These are phyloP conservation scores for Ramaria rubella DNA, from an alignment of 768 basidiomycete species.

Conservation along the genomic window DNA sequence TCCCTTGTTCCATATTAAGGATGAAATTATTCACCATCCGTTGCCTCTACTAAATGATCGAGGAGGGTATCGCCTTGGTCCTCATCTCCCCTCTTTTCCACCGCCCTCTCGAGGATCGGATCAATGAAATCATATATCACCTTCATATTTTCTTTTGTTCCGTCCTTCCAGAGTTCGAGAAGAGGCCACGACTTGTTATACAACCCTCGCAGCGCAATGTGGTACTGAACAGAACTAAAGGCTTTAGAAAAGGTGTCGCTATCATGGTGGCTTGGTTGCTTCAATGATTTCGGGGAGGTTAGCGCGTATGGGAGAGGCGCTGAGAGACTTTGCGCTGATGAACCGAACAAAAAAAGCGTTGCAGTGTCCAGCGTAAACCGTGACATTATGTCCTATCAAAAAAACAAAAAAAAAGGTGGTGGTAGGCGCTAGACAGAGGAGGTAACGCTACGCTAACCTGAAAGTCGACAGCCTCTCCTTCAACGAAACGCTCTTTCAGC, in stretches of 20 bases:
- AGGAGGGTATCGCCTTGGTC: constrained; percentile 34
- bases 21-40: constrained; percentile 26
- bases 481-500: not conserved
- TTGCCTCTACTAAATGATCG: constrained; percentile 34
- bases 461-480: constrained; percentile 8
- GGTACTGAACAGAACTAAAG: constrained; percentile 28
- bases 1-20: not conserved
- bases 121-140: constrained; percentile 34
- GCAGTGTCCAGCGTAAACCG: constrained; percentile 33
- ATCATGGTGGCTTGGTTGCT: not conserved
- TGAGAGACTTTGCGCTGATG: constrained; percentile 34
- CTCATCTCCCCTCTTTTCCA: constrained; percentile 16
- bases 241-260: constrained; percentile 26
- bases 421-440: not conserved
- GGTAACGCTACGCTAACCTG: not conserved
- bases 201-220: constrained; percentile 22
- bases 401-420: too few species aligned
- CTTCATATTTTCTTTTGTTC: constrained; percentile 28
- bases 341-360: constrained; percentile 46
- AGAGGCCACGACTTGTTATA: constrained; percentile 35
- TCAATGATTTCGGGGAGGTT: constrained; percentile 14
- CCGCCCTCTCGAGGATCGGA: constrained; percentile 33
- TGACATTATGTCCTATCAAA: not conserved
- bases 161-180: constrained; percentile 31
- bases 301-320: constrained; percentile 34